These are phyloP conservation scores for Sordaria brevicollis DNA, from an alignment of 495 filamentous ascomycete species.

Conservation along the genomic window DNA sequence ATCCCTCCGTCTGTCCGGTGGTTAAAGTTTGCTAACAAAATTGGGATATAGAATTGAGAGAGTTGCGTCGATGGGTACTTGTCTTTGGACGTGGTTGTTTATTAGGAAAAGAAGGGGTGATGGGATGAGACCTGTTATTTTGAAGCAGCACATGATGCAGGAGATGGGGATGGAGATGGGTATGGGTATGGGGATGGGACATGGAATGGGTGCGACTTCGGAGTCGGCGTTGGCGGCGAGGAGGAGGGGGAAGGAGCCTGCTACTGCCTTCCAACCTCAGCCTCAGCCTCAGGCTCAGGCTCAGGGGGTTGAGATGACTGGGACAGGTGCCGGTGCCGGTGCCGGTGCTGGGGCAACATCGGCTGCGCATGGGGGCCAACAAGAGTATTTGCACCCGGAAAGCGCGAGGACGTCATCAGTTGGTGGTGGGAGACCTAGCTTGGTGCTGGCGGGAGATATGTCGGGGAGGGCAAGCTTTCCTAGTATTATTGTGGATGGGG, in stretches of 20 bases:
- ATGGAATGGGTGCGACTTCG: not conserved
- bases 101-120: not conserved
- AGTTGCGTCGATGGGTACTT: not conserved
- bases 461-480: not conserved
- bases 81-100: not conserved
- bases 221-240: not conserved
- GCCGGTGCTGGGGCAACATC: not conserved
- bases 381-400: not conserved
- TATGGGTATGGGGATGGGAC: no score
- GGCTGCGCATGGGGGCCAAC: no score
- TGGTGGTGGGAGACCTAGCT: not conserved
- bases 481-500: not conserved
- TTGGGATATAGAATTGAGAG: not conserved
- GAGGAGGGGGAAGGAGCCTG: not conserved
- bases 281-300: no score
- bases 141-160: no score
- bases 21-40: not conserved
- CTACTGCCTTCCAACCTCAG: no score
- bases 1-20: not conserved
- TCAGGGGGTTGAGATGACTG: not conserved
- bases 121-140: not conserved
- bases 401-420: not conserved
- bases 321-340: no score
- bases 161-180: no score
- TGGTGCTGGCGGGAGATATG: not conserved